phyloP scores from a whole-genome alignment of 108 stramenopile species.

The Schizochytrium sp. region DNA sequence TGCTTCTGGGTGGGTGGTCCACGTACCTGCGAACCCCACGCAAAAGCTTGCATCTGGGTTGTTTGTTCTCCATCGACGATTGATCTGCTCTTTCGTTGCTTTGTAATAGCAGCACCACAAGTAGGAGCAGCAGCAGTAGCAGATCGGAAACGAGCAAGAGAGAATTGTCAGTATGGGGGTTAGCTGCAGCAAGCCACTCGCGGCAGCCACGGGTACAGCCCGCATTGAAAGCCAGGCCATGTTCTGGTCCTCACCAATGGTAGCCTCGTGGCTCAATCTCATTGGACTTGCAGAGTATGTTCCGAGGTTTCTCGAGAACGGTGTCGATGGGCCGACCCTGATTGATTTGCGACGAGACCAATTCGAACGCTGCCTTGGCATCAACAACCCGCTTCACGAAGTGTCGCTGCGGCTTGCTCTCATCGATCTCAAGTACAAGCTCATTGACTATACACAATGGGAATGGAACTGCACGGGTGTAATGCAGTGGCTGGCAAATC shows the following conservation, averaged over 20 bases:
- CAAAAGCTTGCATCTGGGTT: no score
- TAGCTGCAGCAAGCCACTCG: no score
- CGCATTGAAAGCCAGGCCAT: not conserved
- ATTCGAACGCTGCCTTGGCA: not conserved
- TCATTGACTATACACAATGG: not conserved
- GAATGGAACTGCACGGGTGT: constrained; percentile 12
- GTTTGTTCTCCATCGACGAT: no score
- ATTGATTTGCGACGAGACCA: not conserved
- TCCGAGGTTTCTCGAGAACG: not conserved
- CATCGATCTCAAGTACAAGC: not conserved
- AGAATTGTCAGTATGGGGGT: no score
- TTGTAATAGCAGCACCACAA: no score
- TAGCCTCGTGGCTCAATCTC: not conserved
- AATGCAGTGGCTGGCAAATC: not conserved
- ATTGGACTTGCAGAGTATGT: not conserved
- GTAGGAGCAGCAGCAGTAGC: no score
- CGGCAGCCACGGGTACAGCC: not conserved
- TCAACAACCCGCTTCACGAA: not conserved
- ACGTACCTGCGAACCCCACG: no score
- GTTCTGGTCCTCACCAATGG: constrained; percentile 2
- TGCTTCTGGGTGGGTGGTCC: no score
- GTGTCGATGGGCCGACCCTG: not conserved
- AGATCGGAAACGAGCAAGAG: no score
- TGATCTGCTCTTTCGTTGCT: no score
- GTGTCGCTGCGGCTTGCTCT: not conserved